A percentile compares a stretch with the other conserved stretches of the same genome.
phyloP scores from a whole-genome alignment of 2,329 filamentous ascomycete genomes.

The Fusarium burgessii region DNA sequence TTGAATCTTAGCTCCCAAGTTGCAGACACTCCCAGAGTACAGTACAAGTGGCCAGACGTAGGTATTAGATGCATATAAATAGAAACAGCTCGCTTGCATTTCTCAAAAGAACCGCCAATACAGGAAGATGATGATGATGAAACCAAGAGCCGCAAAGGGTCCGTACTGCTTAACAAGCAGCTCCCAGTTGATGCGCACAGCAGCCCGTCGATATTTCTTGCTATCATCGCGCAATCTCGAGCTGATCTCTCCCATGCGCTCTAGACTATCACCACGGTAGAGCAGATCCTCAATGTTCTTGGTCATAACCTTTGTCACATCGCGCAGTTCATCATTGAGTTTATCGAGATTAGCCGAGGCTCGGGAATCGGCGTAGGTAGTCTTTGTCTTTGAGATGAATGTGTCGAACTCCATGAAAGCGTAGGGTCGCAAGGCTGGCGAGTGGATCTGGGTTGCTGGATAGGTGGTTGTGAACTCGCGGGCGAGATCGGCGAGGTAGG shows the following conservation, averaged over 20 bases:
- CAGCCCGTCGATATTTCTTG: slow-evolving; percentile 92
- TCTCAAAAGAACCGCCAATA: slow-evolving; percentile 92
- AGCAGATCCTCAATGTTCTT: slow-evolving; percentile 99
- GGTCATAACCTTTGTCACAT: slow-evolving; percentile 99
- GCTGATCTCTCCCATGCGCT: slow-evolving; percentile 97
- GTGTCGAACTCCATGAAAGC: slow-evolving; percentile 98
- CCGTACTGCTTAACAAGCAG: slow-evolving; percentile 96
- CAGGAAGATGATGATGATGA: slow-evolving; percentile 87
- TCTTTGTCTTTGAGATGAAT: slow-evolving; percentile 92
- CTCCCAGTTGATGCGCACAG: slow-evolving; percentile 98
- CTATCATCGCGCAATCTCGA: slow-evolving; percentile 89
- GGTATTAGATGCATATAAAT: slow-evolving; percentile 29
- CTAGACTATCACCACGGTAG: slow-evolving; percentile 92
- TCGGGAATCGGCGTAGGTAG: slow-evolving; percentile 92
- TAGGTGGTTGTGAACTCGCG: slow-evolving; percentile 93
- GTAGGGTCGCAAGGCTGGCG: slow-evolving; percentile 84
- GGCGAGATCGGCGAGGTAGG: slow-evolving; percentile 93
- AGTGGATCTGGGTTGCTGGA: slow-evolving; percentile 77
- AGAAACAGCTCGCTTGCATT: slow-evolving; percentile 23
- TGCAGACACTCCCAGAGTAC: neutral
- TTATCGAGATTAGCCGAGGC: slow-evolving; percentile 94
- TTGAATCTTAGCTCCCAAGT: neutral
- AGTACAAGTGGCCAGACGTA: slow-evolving; percentile 9
- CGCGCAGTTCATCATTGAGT: slow-evolving; percentile 95
- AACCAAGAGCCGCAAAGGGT: slow-evolving; percentile 82